phyloP scores from a whole-genome alignment of 1,284 basidiomycete species.

The Chalciporus sp. region DNA sequence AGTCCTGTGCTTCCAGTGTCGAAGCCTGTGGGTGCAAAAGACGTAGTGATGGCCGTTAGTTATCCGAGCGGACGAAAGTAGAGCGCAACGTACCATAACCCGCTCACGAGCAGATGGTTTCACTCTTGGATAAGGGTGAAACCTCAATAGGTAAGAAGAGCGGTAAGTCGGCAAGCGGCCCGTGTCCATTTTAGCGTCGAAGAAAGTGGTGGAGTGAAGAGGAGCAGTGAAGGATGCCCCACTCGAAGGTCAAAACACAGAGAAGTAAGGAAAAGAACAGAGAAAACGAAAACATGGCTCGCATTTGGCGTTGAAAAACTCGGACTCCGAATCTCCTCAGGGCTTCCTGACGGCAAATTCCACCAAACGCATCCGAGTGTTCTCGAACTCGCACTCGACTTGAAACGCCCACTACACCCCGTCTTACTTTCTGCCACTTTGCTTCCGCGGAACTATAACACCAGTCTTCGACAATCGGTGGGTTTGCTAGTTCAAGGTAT shows the following conservation, averaged over 20 bases:
- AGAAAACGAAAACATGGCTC: neutral
- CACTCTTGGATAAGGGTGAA: slow-evolving; percentile 31
- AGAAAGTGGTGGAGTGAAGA: neutral
- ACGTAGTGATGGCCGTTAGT: neutral
- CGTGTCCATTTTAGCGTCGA: slow-evolving; percentile 22
- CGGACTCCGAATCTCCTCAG: slow-evolving; percentile 1
- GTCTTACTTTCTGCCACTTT: neutral
- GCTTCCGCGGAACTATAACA: slow-evolving; percentile 3
- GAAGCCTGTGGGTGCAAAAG: slow-evolving; percentile 6
- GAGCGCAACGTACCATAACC: slow-evolving; percentile 21
- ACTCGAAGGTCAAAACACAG: slow-evolving; percentile 2
- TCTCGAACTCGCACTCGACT: neutral
- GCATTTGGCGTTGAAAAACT: neutral
- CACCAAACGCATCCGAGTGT: neutral
- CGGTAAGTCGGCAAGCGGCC: slow-evolving; percentile 27
- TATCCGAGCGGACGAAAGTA: neutral
- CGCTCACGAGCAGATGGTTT: slow-evolving; percentile 28
- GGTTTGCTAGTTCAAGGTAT: neutral
- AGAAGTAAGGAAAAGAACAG: slow-evolving; percentile 1
- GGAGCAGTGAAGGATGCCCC: neutral
- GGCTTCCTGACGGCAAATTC: neutral
- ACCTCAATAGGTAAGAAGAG: slow-evolving; percentile 32
- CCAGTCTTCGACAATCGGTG: neutral
- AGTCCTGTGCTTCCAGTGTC: neutral
- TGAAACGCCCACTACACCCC: neutral